Evolutionary conservation across 1,284 basidiomycete genomes (phyloP).

Genomic region (Microbotryomycetes sp.): DNA sequence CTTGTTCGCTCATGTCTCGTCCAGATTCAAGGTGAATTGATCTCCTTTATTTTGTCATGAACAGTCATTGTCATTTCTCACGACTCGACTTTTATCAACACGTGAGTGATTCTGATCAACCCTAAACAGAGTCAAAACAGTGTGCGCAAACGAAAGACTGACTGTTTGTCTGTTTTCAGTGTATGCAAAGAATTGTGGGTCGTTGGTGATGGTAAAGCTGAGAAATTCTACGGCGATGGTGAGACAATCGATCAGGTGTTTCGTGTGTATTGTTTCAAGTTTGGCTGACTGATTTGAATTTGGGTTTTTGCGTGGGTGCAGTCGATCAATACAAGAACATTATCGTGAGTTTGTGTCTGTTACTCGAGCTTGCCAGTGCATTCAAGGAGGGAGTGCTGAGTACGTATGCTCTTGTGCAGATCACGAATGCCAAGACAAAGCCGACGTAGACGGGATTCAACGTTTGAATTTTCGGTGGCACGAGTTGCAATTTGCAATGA

Average conservation of each 20-base stretch:
- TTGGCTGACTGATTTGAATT: too few relatives aligned
- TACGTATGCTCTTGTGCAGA: not conserved
- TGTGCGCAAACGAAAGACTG: too few relatives aligned
- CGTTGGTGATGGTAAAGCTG: slow-evolving; percentile 69
- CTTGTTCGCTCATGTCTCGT: too few relatives aligned
- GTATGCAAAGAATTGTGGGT: slow-evolving; percentile 69
- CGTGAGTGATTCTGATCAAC: too few relatives aligned
- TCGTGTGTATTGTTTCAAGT: too few relatives aligned
- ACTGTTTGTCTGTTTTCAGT: slow-evolving; percentile 41
- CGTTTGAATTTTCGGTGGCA: too few relatives aligned
- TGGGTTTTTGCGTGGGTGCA: not conserved
- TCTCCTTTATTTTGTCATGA: not conserved
- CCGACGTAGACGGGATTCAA: slow-evolving; percentile 10
- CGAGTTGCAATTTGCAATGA: too few relatives aligned
- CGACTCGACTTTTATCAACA: slow-evolving; percentile 73
- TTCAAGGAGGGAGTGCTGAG: too few relatives aligned
- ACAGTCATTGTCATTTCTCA: slow-evolving; percentile 76
- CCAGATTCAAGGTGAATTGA: not conserved
- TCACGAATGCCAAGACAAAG: slow-evolving; percentile 11
- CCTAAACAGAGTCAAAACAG: too few relatives aligned
- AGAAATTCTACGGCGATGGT: slow-evolving; percentile 33
- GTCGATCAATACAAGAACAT: slow-evolving; percentile 26
- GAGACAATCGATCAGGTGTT: not conserved
- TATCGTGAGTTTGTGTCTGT: slow-evolving; percentile 12
- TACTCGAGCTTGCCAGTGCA: too few relatives aligned